These are phyloP conservation scores for Neurospora terricola DNA, from an alignment of 495 filamentous ascomycete genomes.

Conservation along the genomic window DNA sequence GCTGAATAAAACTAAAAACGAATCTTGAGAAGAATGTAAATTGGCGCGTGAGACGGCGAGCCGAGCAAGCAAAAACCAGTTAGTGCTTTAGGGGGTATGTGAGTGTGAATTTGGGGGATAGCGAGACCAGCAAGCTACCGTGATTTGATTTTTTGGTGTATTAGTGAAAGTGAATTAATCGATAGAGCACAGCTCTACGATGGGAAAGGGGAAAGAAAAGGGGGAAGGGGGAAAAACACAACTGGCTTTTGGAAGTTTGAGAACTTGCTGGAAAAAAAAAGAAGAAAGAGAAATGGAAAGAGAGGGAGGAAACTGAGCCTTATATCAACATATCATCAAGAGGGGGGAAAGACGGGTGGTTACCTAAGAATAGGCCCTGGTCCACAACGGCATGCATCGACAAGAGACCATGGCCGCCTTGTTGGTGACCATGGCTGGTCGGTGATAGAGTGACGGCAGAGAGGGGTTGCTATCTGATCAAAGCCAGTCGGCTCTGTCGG, in stretches of 20 bases:
- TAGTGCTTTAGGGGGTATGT: constrained; percentile 29
- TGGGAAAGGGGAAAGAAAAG: constrained; percentile 39
- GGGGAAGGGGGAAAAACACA: constrained; percentile 40
- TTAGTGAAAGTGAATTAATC: constrained; percentile 24
- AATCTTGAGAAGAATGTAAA: constrained; percentile 17
- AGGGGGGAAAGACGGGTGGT: constrained; percentile 15
- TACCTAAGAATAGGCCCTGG: constrained; percentile 8
- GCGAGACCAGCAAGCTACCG: constrained; percentile 39
- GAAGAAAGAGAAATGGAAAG: constrained; percentile 21
- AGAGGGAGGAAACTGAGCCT: constrained; percentile 31
- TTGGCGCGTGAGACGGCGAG: constrained; percentile 20
- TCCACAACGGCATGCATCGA: background rate
- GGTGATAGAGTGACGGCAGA: background rate
- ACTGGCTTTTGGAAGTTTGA: constrained; percentile 57
- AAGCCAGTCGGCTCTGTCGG: background rate
- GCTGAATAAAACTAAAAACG: constrained; percentile 23
- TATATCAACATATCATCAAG: constrained; percentile 31
- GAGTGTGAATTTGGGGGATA: constrained; percentile 23
- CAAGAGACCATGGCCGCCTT: background rate
- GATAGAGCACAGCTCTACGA: constrained; percentile 46
- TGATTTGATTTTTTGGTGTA: constrained; percentile 27
- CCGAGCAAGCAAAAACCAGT: constrained; percentile 53
- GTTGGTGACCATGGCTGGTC: background rate
- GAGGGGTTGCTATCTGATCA: background rate
- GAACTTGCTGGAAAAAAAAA: constrained; percentile 60